phyloP scores from a whole-genome alignment of 371 early-diverging fungal genomes.

The Lichtheimia hyalospora region DNA sequence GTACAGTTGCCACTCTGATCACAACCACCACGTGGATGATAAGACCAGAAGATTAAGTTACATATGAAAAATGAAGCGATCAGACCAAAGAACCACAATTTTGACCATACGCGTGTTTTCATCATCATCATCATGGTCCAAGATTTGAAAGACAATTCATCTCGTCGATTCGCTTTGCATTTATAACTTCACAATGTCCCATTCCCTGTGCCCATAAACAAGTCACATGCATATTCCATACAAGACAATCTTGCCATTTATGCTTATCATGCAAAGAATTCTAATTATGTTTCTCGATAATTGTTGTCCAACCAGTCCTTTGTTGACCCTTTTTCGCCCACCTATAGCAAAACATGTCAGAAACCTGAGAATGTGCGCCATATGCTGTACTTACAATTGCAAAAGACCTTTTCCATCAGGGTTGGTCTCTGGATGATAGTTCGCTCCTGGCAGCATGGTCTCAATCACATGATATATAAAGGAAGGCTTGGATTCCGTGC shows the following conservation, averaged over 20 bases:
- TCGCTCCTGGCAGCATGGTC: conserved; percentile 81
- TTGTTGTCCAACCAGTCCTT: conserved; percentile 57
- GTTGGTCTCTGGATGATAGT: conserved; percentile 62
- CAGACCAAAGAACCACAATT: conserved; percentile 14
- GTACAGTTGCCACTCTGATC: conserved; percentile 8
- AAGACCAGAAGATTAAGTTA: conserved; percentile 16
- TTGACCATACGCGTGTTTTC: conserved; percentile 15
- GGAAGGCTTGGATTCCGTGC: conserved; percentile 77
- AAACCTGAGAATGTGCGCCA: not conserved
- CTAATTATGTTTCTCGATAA: conserved; percentile 22
- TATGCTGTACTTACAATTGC: conserved; percentile 63
- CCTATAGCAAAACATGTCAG: conserved; percentile 19
- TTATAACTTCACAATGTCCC: not conserved
- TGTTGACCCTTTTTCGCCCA: conserved; percentile 49
- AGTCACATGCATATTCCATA: not conserved
- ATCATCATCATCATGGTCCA: conserved; percentile 15
- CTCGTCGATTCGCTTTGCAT: conserved; percentile 1
- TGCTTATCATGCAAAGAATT: not conserved
- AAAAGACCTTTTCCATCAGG: conserved; percentile 66
- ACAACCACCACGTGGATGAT: conserved; percentile 13
- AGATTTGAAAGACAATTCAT: not conserved
- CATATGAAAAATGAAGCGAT: conserved; percentile 13
- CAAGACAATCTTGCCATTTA: not conserved
- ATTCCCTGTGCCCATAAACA: not conserved
- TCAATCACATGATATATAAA: conserved; percentile 87